phyloP scores from a whole-genome alignment of 352 stramenopile genomes.

The Globisporangium orthogonon region DNA sequence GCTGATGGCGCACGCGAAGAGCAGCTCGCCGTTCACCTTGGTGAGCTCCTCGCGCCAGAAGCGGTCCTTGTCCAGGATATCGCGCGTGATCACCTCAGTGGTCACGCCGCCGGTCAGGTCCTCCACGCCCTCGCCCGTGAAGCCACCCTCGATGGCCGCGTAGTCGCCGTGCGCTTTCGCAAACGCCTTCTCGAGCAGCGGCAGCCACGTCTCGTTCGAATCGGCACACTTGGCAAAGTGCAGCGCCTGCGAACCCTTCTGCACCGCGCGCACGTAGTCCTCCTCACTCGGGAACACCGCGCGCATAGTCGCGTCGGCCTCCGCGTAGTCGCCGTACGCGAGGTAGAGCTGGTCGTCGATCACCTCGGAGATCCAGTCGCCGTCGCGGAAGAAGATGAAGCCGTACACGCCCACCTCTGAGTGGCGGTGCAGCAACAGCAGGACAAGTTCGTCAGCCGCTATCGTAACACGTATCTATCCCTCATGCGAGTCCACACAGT shows the following conservation, averaged over 20 bases:
- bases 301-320: slow-evolving; percentile 15
- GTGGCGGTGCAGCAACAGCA: not conserved
- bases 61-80: slow-evolving; percentile 29
- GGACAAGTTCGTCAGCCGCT: not conserved
- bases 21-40: slow-evolving; percentile 31
- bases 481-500: not conserved
- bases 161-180: slow-evolving; percentile 80
- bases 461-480: no score
- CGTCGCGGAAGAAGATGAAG: slow-evolving; percentile 49
- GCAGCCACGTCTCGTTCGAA: slow-evolving; percentile 74
- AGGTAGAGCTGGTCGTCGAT: slow-evolving; percentile 40
- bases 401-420: slow-evolving; percentile 37
- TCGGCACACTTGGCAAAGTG: slow-evolving; percentile 33
- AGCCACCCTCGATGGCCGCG: slow-evolving; percentile 47
- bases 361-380: slow-evolving; percentile 39
- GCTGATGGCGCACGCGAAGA: slow-evolving; percentile 28
- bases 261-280: slow-evolving; percentile 21
- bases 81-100: slow-evolving; percentile 22
- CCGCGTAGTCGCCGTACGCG: slow-evolving; percentile 18
- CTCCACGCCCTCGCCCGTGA: slow-evolving; percentile 37
- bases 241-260: slow-evolving; percentile 29
- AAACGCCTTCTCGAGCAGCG: slow-evolving; percentile 85
- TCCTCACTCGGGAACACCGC: slow-evolving; percentile 20
- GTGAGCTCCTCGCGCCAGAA: slow-evolving; percentile 32
- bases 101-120: slow-evolving; percentile 38